Percentiles rank a stretch among this genome's conserved stretches.
These are phyloP conservation scores for Pseudocercospora macadamiae DNA, from an alignment of 2,329 filamentous ascomycete species.

Conservation along the genomic window DNA sequence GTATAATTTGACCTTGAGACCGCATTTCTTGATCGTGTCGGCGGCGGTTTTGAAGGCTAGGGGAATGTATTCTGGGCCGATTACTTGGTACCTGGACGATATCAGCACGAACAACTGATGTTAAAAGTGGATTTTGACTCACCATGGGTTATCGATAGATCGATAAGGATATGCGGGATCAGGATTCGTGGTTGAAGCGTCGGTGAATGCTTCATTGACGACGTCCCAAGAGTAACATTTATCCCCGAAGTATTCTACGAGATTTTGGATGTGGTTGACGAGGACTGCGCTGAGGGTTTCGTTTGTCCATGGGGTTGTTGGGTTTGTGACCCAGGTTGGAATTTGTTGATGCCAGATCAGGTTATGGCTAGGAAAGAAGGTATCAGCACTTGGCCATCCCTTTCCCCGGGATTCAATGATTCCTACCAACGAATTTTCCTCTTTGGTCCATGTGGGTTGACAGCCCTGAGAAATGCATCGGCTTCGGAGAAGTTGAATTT, in stretches of 20 bases:
- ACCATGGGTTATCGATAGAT: constrained; percentile 16
- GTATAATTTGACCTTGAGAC: constrained; percentile 32
- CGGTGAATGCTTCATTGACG: constrained; percentile 22
- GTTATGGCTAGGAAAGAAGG: constrained; percentile 47
- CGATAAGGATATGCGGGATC: background rate
- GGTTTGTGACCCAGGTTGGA: constrained; percentile 41
- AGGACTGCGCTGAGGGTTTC: constrained; percentile 46
- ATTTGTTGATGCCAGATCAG: constrained; percentile 48
- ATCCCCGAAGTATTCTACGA: constrained; percentile 44
- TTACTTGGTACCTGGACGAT: too few species aligned
- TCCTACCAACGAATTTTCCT: constrained; percentile 41
- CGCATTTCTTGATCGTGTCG: constrained; percentile 20
- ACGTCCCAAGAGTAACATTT: constrained; percentile 37
- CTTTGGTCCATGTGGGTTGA: constrained; percentile 17
- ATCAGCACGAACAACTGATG: too few species aligned
- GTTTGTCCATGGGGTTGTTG: constrained; percentile 41
- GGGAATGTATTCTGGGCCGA: constrained; percentile 34
- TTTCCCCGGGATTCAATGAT: too few species aligned
- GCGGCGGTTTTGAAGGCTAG: constrained; percentile 34
- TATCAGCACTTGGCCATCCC: too few species aligned
- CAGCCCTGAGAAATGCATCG: constrained; percentile 1
- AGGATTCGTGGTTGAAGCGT: background rate
- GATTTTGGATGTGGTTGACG: constrained; percentile 46
- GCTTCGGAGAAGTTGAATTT: constrained; percentile 37
- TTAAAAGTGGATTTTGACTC: too few species aligned